Evolutionary conservation across 208 protist species (phyloP).

Genomic region (Leishmania tarentolae): DNA sequence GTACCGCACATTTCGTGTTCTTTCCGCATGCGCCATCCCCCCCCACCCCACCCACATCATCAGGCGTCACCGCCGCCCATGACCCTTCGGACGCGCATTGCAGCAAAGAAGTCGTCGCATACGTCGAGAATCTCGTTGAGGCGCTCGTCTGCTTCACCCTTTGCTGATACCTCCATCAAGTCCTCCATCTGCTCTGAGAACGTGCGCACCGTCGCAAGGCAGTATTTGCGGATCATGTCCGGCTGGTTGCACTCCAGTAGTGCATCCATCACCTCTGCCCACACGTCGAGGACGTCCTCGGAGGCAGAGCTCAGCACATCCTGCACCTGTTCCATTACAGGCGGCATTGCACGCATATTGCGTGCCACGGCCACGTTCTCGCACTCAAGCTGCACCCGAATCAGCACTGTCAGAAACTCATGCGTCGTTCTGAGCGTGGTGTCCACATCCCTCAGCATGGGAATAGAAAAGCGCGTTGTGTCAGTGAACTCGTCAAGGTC

Average conservation of each 20-base stretch:
- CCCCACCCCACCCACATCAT: no score
- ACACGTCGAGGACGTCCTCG: slow-evolving; percentile 73
- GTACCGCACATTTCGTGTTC: neutral
- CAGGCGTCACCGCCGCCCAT: neutral
- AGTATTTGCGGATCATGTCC: slow-evolving; percentile 69
- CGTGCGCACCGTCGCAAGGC: slow-evolving; percentile 53
- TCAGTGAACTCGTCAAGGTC: slow-evolving; percentile 49
- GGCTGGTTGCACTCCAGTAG: slow-evolving; percentile 49
- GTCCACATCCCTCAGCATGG: slow-evolving; percentile 52
- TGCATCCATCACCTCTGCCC: slow-evolving; percentile 61
- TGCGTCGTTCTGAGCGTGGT: slow-evolving; percentile 52
- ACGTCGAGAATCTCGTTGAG: slow-evolving; percentile 88
- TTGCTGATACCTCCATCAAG: slow-evolving; percentile 69
- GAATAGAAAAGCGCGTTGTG: slow-evolving; percentile 47
- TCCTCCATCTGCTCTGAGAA: slow-evolving; percentile 77
- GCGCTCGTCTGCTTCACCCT: slow-evolving; percentile 77
- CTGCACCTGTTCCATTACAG: slow-evolving; percentile 74
- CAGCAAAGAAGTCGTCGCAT: slow-evolving; percentile 83
- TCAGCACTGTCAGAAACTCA: slow-evolving; percentile 68
- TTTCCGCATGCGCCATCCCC: neutral
- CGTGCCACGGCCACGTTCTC: slow-evolving; percentile 83
- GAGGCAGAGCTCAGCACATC: slow-evolving; percentile 71
- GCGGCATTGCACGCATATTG: slow-evolving; percentile 57
- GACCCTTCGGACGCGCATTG: slow-evolving; percentile 28
- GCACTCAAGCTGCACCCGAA: slow-evolving; percentile 87